Conservation (phyloP, 345 rosid species). For the Salix viminalis region DNA sequence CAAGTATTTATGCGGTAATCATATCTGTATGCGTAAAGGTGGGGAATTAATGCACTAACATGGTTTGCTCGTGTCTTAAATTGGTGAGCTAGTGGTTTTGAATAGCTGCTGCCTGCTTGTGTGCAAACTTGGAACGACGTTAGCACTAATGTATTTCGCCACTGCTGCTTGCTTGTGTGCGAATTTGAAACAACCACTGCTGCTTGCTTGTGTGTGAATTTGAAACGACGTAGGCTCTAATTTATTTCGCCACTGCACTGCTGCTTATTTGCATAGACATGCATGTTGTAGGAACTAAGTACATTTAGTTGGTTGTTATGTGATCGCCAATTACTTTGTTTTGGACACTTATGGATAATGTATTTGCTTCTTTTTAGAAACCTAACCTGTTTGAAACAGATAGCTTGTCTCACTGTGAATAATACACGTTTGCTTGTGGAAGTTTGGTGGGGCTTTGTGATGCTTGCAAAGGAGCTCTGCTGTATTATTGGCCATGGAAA, state of each 20-base stretch:
- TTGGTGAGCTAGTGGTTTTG: neutral
- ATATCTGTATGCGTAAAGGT: neutral
- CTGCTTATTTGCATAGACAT: neutral
- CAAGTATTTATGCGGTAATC: neutral
- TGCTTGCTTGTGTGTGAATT: neutral
- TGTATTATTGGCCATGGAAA: neutral
- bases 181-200: slow-evolving; percentile 6
- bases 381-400: neutral
- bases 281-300: neutral
- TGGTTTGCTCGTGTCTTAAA: neutral
- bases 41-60: slow-evolving; percentile 1
- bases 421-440: neutral
- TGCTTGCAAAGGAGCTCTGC: neutral
- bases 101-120: neutral
- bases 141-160: neutral
- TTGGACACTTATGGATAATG: neutral
- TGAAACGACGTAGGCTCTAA: slow-evolving; percentile 1
- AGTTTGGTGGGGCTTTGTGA: neutral
- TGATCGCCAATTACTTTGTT: neutral
- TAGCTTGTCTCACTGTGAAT: neutral
- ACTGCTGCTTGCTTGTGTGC: neutral
- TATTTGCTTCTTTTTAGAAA: neutral
- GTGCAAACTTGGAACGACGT: slow-evolving; percentile 1
- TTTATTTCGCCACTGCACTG: neutral
- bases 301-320: neutral